Evolutionary conservation across 345 rosid species (phyloP), one percentile per base, ranked within the genome.

Genomic region (Linum trigynum): DNA sequence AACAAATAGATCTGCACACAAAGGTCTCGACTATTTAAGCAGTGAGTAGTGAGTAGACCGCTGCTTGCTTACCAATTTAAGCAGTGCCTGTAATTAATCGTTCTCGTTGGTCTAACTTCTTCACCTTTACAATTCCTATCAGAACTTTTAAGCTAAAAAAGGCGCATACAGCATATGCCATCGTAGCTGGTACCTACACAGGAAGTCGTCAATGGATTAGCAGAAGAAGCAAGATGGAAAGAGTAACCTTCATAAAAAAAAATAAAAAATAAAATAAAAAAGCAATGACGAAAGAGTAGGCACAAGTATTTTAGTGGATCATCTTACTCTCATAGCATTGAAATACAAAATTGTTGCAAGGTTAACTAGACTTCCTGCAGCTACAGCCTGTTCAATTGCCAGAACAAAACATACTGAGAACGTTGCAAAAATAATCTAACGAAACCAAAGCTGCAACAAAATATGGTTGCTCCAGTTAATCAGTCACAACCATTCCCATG

Each of bases 1-100:
- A 23, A 23, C 32, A 23, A 23, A 23, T 23, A 23, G 32, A 23
- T 23, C 32, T 23, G 1, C 32, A 23, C 32, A 23, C 32, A 23
- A 23, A 23, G 32, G 32, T 23, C 32, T 23, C 32, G 32, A 23
- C 32, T 23, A 23, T 23, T 23, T 23, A 23, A 23, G 32, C 32
- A 23, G 32, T 23, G 32, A 23, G n/a, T 2, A 0, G 9, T 23
- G 32, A 23, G 32, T 23, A 23, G 32, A 23, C 32, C 32, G 32
- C 32, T 23, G 32, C 32, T 23, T 23, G 32, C 32, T 23, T 23
- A 23, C 32, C 32, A 23, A 23, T 23, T 72, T 78, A 92, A 63
- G 98, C 97, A 70, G 94, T 92, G 79, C 98, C 98, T 5, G 97
- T 84, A 65, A 92, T 88, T 69, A 92, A 74, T 72, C 79, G 87